A percentile compares a stretch with the other conserved stretches of the same genome.
phyloP scores from a whole-genome alignment of 208 protist genomes.

The Leishmania gerbilli region DNA sequence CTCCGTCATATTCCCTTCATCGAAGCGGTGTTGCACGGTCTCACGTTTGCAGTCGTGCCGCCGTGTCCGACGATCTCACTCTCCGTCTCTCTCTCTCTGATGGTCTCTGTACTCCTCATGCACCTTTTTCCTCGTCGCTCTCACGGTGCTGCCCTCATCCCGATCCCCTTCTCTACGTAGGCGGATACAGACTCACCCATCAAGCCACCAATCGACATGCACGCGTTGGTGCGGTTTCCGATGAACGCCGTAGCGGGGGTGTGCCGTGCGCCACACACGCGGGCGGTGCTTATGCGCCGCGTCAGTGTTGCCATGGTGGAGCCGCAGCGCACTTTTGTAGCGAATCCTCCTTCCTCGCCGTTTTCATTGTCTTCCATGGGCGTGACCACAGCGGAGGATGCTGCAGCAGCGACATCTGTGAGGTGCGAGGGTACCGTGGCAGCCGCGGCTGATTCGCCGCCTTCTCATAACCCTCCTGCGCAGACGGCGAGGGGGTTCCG shows the following conservation, averaged over 20 bases:
- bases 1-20: not conserved
- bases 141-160: not conserved
- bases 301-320: not conserved
- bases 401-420: not conserved
- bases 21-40: not conserved
- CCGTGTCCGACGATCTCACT: not conserved
- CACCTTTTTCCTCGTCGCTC: not conserved
- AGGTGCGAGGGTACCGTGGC: not conserved
- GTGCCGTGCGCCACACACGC: not conserved
- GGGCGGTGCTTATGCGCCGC: not conserved
- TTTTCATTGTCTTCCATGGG: not conserved
- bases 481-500: conserved; percentile 25
- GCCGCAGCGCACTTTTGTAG: not conserved
- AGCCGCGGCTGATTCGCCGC: not conserved
- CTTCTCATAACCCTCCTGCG: not conserved
- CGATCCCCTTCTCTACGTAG: not conserved
- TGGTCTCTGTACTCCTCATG: not conserved
- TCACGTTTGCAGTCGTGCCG: not conserved
- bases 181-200: not conserved
- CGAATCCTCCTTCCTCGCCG: not conserved
- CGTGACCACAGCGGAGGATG: not conserved
- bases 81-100: not conserved
- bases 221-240: not conserved
- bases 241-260: not conserved
- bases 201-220: not conserved